phyloP scores from a whole-genome alignment of 768 basidiomycete genomes.

The Lactifluus volemus region DNA sequence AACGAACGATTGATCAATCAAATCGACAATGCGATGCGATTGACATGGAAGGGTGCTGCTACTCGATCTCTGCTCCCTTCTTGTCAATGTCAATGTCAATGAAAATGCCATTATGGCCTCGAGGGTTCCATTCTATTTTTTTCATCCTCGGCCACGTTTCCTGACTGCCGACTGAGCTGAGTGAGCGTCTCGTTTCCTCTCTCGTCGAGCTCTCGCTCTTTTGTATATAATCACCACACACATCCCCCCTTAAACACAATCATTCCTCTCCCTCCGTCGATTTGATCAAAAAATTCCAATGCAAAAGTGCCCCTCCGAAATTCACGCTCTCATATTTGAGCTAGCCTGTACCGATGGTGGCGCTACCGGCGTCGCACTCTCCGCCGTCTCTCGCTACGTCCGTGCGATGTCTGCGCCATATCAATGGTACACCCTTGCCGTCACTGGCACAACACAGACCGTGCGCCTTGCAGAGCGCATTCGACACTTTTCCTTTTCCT shows the following conservation, averaged over 20 bases:
- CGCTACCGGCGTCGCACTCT: constrained; percentile 29
- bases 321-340: constrained; percentile 37
- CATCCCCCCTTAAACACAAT: too few species aligned
- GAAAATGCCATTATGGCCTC: not conserved
- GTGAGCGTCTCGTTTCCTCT: not conserved
- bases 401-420: constrained; percentile 31
- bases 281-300: not conserved
- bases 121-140: constrained; percentile 4
- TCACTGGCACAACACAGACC: constrained; percentile 27
- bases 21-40: too few species aligned
- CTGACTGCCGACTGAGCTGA: not conserved
- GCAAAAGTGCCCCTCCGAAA: constrained; percentile 34
- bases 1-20: too few species aligned
- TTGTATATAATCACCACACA: not conserved
- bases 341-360: constrained; percentile 37
- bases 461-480: constrained; percentile 22
- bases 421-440: constrained; percentile 33
- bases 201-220: not conserved
- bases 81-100: too few species aligned
- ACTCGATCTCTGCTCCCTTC: too few species aligned
- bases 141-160: not conserved
- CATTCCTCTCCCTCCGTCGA: not conserved
- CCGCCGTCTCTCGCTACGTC: constrained; percentile 34
- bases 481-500: not conserved
- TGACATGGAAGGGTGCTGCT: too few species aligned